Evolutionary conservation across 306 rosid genomes (phyloP).

Genomic region (Rosa persica): DNA sequence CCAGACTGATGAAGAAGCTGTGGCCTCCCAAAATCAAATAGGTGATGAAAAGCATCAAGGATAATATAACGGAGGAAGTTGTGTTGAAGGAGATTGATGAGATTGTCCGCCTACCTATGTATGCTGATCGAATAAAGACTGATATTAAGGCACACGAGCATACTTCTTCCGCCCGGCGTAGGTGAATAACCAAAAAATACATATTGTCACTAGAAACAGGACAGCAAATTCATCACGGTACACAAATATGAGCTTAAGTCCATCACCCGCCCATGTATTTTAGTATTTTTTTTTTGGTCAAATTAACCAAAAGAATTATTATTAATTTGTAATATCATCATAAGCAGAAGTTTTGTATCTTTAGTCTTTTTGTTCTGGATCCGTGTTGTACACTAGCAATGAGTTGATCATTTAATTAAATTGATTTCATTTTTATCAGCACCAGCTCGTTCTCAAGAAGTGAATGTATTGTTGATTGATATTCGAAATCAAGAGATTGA

Average conservation of each 20-base stretch:
- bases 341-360: neutral
- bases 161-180: conserved; percentile 14
- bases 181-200: conserved; percentile 9
- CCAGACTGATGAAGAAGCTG: neutral
- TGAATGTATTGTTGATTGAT: neutral
- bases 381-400: neutral
- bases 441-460: neutral
- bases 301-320: neutral
- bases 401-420: conserved; percentile 6
- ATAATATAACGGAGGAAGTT: conserved; percentile 77
- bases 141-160: conserved; percentile 60
- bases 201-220: neutral
- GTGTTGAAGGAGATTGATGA: conserved; percentile 75
- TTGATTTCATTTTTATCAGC: neutral
- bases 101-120: conserved; percentile 87
- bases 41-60: conserved; percentile 91
- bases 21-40: conserved; percentile 21
- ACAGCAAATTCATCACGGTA: neutral
- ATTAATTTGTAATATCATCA: conserved; percentile 3
- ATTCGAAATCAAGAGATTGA: neutral
- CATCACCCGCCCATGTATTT: neutral
- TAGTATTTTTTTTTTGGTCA: neutral
- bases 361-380: neutral
- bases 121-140: conserved; percentile 73
- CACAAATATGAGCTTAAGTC: conserved; percentile 2